phyloP scores from a whole-genome alignment of 306 rosid species.

The Medicago truncatula region DNA sequence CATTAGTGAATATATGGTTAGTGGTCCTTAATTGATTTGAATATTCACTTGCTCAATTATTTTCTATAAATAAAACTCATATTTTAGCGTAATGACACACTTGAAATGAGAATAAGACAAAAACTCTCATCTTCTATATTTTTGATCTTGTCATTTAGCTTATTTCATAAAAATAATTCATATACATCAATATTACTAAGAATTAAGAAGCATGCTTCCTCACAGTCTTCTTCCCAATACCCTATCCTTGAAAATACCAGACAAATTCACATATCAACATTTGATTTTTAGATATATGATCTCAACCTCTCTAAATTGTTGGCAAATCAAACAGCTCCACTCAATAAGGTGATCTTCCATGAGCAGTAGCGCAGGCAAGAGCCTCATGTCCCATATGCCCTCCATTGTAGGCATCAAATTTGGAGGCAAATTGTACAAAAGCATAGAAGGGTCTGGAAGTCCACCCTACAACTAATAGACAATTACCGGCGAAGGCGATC shows the following conservation, averaged over 20 bases:
- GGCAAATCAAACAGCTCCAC: neutral
- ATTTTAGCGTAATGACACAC: too few relatives aligned
- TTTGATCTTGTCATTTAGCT: too few relatives aligned
- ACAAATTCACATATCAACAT: constrained; percentile 16
- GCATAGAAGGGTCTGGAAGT: constrained; percentile 68
- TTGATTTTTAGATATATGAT: neutral
- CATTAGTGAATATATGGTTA: too few relatives aligned
- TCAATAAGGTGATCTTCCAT: constrained; percentile 66
- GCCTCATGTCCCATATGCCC: constrained; percentile 73
- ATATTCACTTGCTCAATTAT: too few relatives aligned
- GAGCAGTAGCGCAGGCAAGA: constrained; percentile 66
- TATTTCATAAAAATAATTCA: neutral
- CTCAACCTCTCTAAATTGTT: neutral
- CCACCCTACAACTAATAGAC: constrained; percentile 57
- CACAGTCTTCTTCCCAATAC: neutral
- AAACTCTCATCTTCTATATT: too few relatives aligned
- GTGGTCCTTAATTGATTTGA: too few relatives aligned
- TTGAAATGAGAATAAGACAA: too few relatives aligned
- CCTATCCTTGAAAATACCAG: neutral
- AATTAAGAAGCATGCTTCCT: constrained; percentile 6
- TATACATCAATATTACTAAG: neutral
- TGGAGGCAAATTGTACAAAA: constrained; percentile 69
- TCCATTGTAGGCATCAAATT: constrained; percentile 70
- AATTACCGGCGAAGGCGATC: constrained; percentile 57
- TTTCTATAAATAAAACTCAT: too few relatives aligned